A percentile compares a stretch with the other conserved stretches of the same genome.
Evolutionary conservation across 805 yeast genomes (phyloP).

Genomic region (Saccharomycopsis malanga): DNA sequence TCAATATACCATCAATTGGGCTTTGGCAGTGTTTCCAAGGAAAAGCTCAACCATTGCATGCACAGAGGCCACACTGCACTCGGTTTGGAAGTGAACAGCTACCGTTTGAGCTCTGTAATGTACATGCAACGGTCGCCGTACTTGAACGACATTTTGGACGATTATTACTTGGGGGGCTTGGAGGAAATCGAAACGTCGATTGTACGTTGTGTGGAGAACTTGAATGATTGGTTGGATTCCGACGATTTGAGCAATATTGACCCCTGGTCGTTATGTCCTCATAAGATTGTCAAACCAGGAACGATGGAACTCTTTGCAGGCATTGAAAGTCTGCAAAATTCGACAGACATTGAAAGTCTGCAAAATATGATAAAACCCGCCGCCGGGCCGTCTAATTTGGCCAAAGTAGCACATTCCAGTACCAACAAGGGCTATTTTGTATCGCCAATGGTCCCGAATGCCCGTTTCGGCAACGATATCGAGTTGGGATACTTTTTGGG

Average conservation of each 20-base stretch:
- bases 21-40: constrained; percentile 26
- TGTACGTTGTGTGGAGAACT: constrained; percentile 25
- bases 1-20: constrained; percentile 36
- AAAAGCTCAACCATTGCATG: constrained; percentile 43
- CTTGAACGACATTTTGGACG: constrained; percentile 27
- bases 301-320: background rate
- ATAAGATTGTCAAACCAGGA: constrained; percentile 13
- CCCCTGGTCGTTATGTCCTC: constrained; percentile 31
- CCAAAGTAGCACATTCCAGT: background rate
- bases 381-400: background rate
- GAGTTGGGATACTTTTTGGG: constrained; percentile 37
- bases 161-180: constrained; percentile 33
- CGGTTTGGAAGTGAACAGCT: constrained; percentile 11
- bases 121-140: constrained; percentile 28
- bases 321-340: background rate
- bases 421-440: background rate
- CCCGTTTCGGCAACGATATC: constrained; percentile 41
- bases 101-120: constrained; percentile 5
- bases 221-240: constrained; percentile 28
- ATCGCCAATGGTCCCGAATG: constrained; percentile 24
- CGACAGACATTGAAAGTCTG: background rate
- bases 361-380: background rate
- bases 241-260: constrained; percentile 18
- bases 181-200: constrained; percentile 29
- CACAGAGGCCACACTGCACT: constrained; percentile 38